Percentiles rank a stretch among this genome's conserved stretches.
Evolutionary conservation across 2,329 filamentous ascomycete species (phyloP).

Genomic region (Trichophyton equinum): DNA sequence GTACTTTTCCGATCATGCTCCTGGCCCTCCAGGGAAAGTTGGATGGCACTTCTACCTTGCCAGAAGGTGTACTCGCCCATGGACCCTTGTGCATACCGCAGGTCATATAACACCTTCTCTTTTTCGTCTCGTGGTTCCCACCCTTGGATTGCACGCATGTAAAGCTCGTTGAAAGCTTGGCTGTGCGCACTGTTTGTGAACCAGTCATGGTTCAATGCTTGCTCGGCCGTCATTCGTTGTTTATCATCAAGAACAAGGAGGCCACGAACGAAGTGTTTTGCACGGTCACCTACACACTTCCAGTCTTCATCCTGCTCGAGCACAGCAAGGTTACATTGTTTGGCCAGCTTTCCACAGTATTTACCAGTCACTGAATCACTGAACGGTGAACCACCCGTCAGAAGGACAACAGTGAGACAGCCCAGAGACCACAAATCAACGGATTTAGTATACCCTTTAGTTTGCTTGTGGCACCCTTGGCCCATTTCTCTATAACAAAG

Average conservation of each 20-base stretch:
- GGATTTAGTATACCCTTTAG: constrained; percentile 39
- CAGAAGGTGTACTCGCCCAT: constrained; percentile 4
- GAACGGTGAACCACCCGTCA: constrained; percentile 41
- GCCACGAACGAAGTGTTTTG: constrained; percentile 42
- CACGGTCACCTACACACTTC: constrained; percentile 30
- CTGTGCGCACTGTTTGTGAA: constrained; percentile 41
- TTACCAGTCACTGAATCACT: constrained; percentile 22
- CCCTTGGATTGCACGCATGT: constrained; percentile 35
- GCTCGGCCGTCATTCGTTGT: constrained; percentile 39
- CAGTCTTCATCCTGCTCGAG: constrained; percentile 36
- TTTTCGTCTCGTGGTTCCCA: constrained; percentile 36
- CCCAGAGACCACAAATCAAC: constrained; percentile 54
- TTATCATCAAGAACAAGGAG: constrained; percentile 41
- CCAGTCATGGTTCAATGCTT: constrained; percentile 45
- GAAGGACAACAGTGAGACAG: constrained; percentile 39
- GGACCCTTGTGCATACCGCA: not conserved
- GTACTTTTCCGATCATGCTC: not conserved
- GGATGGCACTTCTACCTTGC: not conserved
- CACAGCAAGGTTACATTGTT: constrained; percentile 31
- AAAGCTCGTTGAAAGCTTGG: constrained; percentile 38
- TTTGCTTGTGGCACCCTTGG: not conserved
- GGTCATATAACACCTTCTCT: not conserved
- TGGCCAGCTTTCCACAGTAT: constrained; percentile 23
- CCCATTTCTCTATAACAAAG: constrained; percentile 16
- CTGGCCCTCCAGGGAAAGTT: not conserved